Conservation (phyloP, 192 early-diverging fungal species). For the Phlyctochytrium bullatum region DNA sequence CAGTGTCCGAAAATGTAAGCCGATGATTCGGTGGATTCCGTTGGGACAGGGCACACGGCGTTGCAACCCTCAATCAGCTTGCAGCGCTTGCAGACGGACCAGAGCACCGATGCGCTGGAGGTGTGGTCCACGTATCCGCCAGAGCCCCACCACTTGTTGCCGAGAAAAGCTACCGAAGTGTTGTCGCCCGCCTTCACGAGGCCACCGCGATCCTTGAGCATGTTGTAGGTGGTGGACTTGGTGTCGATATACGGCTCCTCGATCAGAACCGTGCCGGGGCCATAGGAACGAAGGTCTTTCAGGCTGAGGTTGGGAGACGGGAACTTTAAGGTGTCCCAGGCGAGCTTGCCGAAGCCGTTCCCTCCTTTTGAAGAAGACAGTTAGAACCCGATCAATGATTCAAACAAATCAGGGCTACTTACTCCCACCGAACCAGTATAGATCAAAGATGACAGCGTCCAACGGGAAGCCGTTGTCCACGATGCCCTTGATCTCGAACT, state of each 20-base stretch:
- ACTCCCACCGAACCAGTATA: conserved; percentile 12
- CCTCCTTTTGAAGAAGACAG: not conserved
- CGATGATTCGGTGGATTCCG: not conserved
- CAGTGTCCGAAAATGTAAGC: conserved; percentile 13
- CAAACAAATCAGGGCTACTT: conserved; percentile 6
- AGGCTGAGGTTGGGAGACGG: conserved; percentile 10
- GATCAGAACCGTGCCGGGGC: conserved; percentile 15
- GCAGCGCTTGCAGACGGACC: not conserved
- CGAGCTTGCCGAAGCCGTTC: conserved; percentile 2
- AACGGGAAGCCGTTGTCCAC: conserved; percentile 6
- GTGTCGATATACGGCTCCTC: not conserved
- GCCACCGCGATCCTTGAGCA: not conserved
- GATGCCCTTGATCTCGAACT: not conserved
- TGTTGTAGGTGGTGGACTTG: not conserved
- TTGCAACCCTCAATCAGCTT: not conserved
- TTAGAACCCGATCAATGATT: not conserved
- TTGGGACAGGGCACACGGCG: not conserved
- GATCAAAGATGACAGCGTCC: conserved; percentile 17
- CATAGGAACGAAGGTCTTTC: conserved; percentile 11
- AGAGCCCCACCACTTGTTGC: not conserved
- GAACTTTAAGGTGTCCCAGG: conserved; percentile 11
- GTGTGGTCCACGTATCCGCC: not conserved
- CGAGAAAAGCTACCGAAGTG: not conserved
- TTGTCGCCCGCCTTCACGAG: not conserved
- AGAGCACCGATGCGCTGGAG: not conserved